phyloP scores from a whole-genome alignment of 164 flowering plant species.

The Magnolia kwangsiensis region DNA sequence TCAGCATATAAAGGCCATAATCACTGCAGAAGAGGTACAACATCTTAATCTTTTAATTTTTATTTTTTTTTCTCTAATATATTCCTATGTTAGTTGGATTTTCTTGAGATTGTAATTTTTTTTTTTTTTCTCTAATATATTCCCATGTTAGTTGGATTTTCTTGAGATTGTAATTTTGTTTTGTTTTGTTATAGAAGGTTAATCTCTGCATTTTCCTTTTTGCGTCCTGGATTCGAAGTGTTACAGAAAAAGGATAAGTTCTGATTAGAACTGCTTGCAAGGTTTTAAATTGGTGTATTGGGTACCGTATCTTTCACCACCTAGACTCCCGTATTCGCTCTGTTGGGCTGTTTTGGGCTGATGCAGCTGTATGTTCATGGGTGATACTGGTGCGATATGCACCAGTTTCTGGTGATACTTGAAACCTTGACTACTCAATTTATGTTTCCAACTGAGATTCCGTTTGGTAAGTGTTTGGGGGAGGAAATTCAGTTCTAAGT shows the following conservation, averaged over 20 bases:
- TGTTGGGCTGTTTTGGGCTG: too few relatives aligned
- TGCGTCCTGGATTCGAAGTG: neutral
- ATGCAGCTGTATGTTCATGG: too few relatives aligned
- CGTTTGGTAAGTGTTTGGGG: too few relatives aligned
- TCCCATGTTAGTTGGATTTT: neutral
- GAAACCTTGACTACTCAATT: too few relatives aligned
- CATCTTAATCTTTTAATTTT: neutral
- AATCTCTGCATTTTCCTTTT: neutral
- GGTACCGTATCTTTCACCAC: too few relatives aligned
- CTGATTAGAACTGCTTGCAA: neutral
- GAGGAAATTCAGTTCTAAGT: too few relatives aligned
- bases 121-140: neutral
- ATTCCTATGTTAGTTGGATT: neutral
- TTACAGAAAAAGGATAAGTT: neutral
- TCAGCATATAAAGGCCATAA: constrained; percentile 94
- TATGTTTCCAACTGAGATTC: too few relatives aligned
- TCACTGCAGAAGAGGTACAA: constrained; percentile 87
- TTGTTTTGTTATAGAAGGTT: neutral
- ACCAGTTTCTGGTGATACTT: too few relatives aligned
- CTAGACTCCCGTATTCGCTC: too few relatives aligned
- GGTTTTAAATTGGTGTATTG: too few relatives aligned
- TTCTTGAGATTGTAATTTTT: neutral
- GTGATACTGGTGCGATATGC: too few relatives aligned
- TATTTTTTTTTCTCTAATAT: neutral
- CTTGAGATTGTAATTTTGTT: neutral